phyloP scores from a whole-genome alignment of 148 eudicot genomes.

The Camellia granthamiana region DNA sequence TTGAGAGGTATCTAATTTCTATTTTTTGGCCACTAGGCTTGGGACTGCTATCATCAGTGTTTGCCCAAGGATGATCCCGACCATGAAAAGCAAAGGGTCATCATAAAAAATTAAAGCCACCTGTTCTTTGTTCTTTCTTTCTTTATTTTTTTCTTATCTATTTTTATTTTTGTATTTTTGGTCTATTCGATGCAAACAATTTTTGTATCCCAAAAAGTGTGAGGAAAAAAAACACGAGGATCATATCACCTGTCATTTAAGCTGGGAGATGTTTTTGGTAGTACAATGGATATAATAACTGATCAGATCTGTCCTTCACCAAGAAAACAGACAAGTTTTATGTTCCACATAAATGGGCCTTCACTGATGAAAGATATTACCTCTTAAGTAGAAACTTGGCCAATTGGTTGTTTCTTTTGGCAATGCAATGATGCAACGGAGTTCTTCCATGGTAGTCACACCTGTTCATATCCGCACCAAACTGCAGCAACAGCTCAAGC shows the following conservation, averaged over 20 bases:
- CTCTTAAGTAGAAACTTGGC: conserved; percentile 91
- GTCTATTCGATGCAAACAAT: neutral
- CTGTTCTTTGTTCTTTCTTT: too few relatives aligned
- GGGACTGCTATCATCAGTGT: neutral
- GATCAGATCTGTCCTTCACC: neutral
- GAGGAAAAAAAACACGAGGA: neutral
- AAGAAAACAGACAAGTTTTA: neutral
- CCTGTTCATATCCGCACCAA: conserved; percentile 79
- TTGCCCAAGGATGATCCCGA: neutral
- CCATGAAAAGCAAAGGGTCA: too few relatives aligned
- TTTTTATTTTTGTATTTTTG: neutral
- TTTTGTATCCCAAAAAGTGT: neutral
- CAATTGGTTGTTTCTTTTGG: conserved; percentile 55
- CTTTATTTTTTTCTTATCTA: too few relatives aligned
- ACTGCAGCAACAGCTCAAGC: conserved; percentile 86
- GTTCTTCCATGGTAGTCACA: conserved; percentile 87
- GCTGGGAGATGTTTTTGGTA: neutral
- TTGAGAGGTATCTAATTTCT: too few relatives aligned
- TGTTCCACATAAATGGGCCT: neutral
- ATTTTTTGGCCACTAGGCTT: neutral
- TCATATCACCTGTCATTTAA: neutral
- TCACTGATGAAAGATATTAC: conserved; percentile 30
- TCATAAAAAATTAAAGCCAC: neutral
- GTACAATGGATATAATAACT: neutral
- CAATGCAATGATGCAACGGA: conserved; percentile 90